Evolutionary conservation across 23 red algal species (phyloP).

Genomic region (Cyanidiococcus yangmingshanensis): DNA sequence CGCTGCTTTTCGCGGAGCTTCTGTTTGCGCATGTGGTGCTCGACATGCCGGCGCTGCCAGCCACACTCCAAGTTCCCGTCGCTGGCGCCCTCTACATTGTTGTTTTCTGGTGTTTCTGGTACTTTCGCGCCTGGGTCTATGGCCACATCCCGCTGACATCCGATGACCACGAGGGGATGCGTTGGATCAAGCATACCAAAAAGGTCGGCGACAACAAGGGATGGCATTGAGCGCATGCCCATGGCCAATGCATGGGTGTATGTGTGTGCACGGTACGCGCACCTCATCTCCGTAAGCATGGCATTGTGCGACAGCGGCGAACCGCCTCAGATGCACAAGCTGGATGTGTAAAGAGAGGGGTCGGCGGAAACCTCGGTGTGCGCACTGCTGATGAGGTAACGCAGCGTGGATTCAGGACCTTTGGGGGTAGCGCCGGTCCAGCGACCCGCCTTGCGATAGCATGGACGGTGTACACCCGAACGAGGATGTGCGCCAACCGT

Average conservation of each 20-base stretch:
- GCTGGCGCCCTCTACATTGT: neutral
- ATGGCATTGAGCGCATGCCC: conserved; percentile 20
- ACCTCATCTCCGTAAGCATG: neutral
- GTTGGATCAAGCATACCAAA: neutral
- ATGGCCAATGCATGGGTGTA: neutral
- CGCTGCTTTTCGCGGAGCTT: conserved; percentile 65
- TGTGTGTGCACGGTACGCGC: neutral
- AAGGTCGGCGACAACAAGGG: conserved; percentile 4
- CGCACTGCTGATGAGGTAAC: neutral
- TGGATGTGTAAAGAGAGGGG: neutral
- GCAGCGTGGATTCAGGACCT: neutral
- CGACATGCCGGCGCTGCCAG: neutral
- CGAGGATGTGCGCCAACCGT: no score
- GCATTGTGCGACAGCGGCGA: neutral
- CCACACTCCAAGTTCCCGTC: neutral
- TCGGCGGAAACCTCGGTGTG: neutral
- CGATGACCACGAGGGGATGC: conserved; percentile 17
- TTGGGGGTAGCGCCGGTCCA: no score
- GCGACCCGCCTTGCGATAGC: no score
- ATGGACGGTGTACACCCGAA: no score
- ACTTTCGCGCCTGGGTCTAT: conserved; percentile 22
- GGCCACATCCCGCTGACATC: conserved; percentile 11
- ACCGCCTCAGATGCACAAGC: neutral
- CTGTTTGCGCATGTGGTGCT: conserved; percentile 41
- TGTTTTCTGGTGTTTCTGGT: conserved; percentile 21